Evolutionary conservation across 2,329 filamentous ascomycete species (phyloP).

Genomic region (Botrytis elliptica): DNA sequence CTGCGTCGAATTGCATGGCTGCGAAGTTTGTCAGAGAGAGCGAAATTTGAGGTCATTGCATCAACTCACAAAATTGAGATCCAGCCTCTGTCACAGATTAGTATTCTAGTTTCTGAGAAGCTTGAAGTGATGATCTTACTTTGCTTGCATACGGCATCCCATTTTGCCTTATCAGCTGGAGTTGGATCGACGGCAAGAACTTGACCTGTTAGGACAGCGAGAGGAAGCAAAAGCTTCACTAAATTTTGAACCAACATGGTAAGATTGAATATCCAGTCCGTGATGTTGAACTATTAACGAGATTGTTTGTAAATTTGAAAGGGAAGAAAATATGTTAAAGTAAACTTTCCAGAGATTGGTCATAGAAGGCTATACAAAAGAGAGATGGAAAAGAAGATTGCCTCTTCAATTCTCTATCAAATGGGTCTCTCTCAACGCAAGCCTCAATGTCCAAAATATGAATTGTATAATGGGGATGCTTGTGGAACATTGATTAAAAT

Average conservation of each 20-base stretch:
- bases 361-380: constrained; percentile 5
- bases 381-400: background rate
- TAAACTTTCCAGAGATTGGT: constrained; percentile 1
- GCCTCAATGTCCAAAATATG: background rate
- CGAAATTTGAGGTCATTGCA: background rate
- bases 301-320: background rate
- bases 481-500: background rate
- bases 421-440: background rate
- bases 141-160: constrained; percentile 12
- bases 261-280: background rate
- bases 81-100: constrained; percentile 1
- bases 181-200: constrained; percentile 11
- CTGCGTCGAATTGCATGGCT: constrained; percentile 6
- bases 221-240: constrained; percentile 1
- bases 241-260: constrained; percentile 1
- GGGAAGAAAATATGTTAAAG: background rate
- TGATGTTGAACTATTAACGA: background rate
- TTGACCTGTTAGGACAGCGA: background rate
- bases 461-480: background rate
- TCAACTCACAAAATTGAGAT: constrained; percentile 11
- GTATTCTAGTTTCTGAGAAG: background rate
- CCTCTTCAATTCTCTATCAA: background rate
- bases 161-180: constrained; percentile 11
- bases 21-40: background rate
- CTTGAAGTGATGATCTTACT: background rate